A percentile compares a stretch with the other conserved stretches of the same genome.
Conservation (phyloP, 148 eudicot genomes). For the Nyssa sinensis region DNA sequence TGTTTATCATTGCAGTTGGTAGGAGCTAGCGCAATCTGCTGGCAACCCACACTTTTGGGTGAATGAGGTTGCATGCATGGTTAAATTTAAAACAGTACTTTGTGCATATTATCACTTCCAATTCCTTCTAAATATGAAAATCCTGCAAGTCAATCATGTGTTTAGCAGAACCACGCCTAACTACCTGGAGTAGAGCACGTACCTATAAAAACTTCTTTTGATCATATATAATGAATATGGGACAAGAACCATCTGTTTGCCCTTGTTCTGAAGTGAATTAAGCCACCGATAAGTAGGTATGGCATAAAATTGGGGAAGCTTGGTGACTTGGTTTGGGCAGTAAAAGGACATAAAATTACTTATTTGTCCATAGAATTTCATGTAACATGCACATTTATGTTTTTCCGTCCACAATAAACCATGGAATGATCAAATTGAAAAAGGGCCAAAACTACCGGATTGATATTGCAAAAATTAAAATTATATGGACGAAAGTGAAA, state of each 20-base stretch:
- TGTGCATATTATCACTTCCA: conserved; percentile 92
- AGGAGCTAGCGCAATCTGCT: conserved; percentile 98
- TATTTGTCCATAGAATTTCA: too few relatives aligned
- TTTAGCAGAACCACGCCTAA: conserved; percentile 52
- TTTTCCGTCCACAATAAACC: too few relatives aligned
- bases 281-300: too few relatives aligned
- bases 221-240: conserved; percentile 85
- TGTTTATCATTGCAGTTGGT: conserved; percentile 59
- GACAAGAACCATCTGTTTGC: conserved; percentile 90
- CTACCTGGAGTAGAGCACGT: conserved; percentile 62
- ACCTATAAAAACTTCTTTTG: conserved; percentile 78
- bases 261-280: too few relatives aligned
- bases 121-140: conserved; percentile 70
- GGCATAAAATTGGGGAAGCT: too few relatives aligned
- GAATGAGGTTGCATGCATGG: conserved; percentile 63
- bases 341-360: too few relatives aligned
- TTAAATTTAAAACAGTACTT: conserved; percentile 20
- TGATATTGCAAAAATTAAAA: too few relatives aligned
- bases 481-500: too few relatives aligned
- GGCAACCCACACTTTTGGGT: conserved; percentile 99
- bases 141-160: conserved; percentile 44
- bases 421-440: too few relatives aligned
- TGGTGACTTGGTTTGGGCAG: too few relatives aligned
- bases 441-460: too few relatives aligned
- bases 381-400: too few relatives aligned